phyloP scores from a whole-genome alignment of 495 filamentous ascomycete species.

The Hypoxylon cercidicola region DNA sequence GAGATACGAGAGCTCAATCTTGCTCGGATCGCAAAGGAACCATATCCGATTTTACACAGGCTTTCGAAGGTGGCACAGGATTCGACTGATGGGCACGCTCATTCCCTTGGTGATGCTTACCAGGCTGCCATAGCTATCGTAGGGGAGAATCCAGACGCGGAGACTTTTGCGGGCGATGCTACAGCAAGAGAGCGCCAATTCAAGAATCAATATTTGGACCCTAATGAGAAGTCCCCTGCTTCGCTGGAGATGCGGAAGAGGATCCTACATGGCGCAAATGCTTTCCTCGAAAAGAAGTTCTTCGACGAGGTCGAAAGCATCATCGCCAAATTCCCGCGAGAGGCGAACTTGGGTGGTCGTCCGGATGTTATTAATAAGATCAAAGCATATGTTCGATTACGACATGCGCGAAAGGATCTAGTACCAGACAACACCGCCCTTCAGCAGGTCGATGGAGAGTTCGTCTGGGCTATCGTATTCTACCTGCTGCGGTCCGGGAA shows the following conservation, averaged over 20 bases:
- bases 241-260: constrained; percentile 72
- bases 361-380: constrained; percentile 90
- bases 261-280: constrained; percentile 80
- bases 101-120: constrained; percentile 80
- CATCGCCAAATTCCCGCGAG: constrained; percentile 82
- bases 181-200: constrained; percentile 80
- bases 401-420: constrained; percentile 78
- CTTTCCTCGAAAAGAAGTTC: constrained; percentile 78
- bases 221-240: constrained; percentile 67
- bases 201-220: constrained; percentile 76
- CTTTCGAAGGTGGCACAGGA: constrained; percentile 76
- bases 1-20: constrained; percentile 81
- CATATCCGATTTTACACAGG: constrained; percentile 75
- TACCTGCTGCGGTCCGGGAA: constrained; percentile 90
- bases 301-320: constrained; percentile 76
- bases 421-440: constrained; percentile 77
- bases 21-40: constrained; percentile 69
- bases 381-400: constrained; percentile 86
- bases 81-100: constrained; percentile 70
- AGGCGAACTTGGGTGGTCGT: constrained; percentile 89
- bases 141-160: constrained; percentile 67
- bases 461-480: constrained; percentile 93
- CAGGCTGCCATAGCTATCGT: constrained; percentile 78
- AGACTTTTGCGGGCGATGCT: constrained; percentile 61
- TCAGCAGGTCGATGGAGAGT: constrained; percentile 79